Evolutionary conservation across 805 yeast species (phyloP).

Genomic region (Zygotorulaspora chibaensis): DNA sequence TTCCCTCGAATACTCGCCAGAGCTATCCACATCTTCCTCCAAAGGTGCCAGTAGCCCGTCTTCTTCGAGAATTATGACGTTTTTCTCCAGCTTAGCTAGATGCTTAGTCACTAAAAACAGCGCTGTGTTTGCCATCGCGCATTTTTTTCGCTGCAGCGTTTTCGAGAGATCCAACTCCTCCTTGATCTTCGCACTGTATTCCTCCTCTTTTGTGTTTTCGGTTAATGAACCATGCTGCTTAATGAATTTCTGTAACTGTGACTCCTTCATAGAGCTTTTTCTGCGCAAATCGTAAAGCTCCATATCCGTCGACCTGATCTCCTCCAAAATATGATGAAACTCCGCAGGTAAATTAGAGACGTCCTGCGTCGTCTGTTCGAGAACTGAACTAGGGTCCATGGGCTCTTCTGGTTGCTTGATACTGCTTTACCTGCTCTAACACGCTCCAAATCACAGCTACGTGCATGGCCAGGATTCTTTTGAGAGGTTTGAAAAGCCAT

Average conservation of each 20-base stretch:
- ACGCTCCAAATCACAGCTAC: too few species aligned
- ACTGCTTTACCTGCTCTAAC: background rate
- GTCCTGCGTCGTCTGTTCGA: conserved; percentile 68
- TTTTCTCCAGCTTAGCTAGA: conserved; percentile 64
- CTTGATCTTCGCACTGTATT: conserved; percentile 57
- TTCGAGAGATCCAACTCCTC: conserved; percentile 61
- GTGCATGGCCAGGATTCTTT: too few species aligned
- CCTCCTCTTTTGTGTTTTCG: conserved; percentile 77
- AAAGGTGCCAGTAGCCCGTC: conserved; percentile 74
- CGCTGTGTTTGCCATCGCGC: conserved; percentile 76
- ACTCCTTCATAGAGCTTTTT: conserved; percentile 65
- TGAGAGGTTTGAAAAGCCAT: background rate
- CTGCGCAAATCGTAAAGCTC: conserved; percentile 61
- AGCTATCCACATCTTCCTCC: conserved; percentile 34
- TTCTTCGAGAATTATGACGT: conserved; percentile 66
- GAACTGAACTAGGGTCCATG: conserved; percentile 88
- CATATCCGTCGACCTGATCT: conserved; percentile 65
- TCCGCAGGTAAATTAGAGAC: conserved; percentile 86
- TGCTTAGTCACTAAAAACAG: conserved; percentile 74
- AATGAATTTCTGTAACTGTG: conserved; percentile 77
- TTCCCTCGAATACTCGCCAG: conserved; percentile 31
- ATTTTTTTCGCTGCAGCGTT: conserved; percentile 70
- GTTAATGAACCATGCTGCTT: conserved; percentile 76
- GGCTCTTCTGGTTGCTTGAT: background rate
- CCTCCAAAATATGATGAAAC: conserved; percentile 72